Evolutionary conservation across 805 yeast species (phyloP).

Genomic region (Saturnispora serradocipensis): DNA sequence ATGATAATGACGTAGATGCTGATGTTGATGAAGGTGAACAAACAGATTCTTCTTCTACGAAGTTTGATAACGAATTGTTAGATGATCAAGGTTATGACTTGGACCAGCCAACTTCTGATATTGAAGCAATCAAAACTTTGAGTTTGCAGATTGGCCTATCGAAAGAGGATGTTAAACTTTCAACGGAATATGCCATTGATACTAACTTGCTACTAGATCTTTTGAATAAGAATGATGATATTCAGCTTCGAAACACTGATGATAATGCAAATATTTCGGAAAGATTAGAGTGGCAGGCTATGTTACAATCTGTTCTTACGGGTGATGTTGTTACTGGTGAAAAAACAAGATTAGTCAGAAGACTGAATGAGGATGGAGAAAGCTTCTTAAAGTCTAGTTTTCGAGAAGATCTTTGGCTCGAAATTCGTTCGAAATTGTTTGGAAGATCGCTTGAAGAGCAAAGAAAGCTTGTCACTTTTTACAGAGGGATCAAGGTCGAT

Average conservation of each 20-base stretch:
- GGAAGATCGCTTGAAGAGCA: constrained; percentile 80
- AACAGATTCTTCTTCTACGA: constrained; percentile 1
- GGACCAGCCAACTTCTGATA: constrained; percentile 15
- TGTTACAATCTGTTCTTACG: constrained; percentile 81
- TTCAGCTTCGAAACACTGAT: constrained; percentile 22
- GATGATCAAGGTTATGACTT: constrained; percentile 13
- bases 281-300: constrained; percentile 91
- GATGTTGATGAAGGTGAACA: constrained; percentile 1
- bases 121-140: constrained; percentile 24
- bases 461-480: constrained; percentile 52
- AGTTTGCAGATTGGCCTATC: constrained; percentile 27
- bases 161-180: constrained; percentile 25
- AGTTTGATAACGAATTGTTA: constrained; percentile 5
- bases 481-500: constrained; percentile 60
- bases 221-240: constrained; percentile 29
- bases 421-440: constrained; percentile 70
- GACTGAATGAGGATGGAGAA: constrained; percentile 35
- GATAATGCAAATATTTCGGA: constrained; percentile 42
- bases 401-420: constrained; percentile 78
- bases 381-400: constrained; percentile 43
- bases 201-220: constrained; percentile 27
- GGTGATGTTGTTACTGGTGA: constrained; percentile 93
- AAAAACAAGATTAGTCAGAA: constrained; percentile 63
- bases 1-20: constrained; percentile 28
- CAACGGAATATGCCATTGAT: constrained; percentile 28